Evolutionary conservation across 768 basidiomycete genomes (phyloP).

Genomic region (Kwoniella pini): DNA sequence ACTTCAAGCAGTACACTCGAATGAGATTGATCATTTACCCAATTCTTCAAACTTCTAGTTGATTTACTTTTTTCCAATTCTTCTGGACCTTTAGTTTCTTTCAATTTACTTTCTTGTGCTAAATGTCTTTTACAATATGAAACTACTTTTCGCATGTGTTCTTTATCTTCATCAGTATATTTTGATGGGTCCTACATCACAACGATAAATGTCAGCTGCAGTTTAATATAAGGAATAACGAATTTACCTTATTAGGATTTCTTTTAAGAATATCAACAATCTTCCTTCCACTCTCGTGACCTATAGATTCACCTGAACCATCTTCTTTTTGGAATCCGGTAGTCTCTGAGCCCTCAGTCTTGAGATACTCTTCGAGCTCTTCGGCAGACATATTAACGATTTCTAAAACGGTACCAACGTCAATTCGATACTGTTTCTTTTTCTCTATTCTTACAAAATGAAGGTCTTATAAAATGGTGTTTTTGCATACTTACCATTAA

Average conservation of each 20-base stretch:
- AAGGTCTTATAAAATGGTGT: no score
- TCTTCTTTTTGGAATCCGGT: conserved; percentile 53
- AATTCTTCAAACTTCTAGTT: conserved; percentile 53
- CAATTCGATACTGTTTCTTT: background rate
- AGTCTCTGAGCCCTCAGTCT: conserved; percentile 46
- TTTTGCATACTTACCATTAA: conserved; percentile 53
- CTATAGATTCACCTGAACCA: conserved; percentile 51
- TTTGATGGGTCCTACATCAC: conserved; percentile 46
- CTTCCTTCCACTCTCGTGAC: conserved; percentile 53
- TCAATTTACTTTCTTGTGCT: conserved; percentile 58
- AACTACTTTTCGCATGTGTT: conserved; percentile 55
- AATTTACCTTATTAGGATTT: conserved; percentile 54
- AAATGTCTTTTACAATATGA: conserved; percentile 55
- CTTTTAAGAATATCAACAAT: conserved; percentile 56
- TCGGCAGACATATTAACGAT: conserved; percentile 57
- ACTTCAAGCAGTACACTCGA: no score
- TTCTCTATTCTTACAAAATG: no score
- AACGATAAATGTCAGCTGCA: no score
- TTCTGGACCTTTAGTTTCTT: conserved; percentile 71
- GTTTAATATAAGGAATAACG: no score
- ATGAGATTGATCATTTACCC: no score
- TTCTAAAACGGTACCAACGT: conserved; percentile 29
- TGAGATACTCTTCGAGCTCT: conserved; percentile 55
- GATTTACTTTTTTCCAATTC: conserved; percentile 56
- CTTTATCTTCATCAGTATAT: conserved; percentile 56